Evolutionary conservation across 2,329 filamentous ascomycete genomes (phyloP).

Genomic region (Sporothrix schenckii): DNA sequence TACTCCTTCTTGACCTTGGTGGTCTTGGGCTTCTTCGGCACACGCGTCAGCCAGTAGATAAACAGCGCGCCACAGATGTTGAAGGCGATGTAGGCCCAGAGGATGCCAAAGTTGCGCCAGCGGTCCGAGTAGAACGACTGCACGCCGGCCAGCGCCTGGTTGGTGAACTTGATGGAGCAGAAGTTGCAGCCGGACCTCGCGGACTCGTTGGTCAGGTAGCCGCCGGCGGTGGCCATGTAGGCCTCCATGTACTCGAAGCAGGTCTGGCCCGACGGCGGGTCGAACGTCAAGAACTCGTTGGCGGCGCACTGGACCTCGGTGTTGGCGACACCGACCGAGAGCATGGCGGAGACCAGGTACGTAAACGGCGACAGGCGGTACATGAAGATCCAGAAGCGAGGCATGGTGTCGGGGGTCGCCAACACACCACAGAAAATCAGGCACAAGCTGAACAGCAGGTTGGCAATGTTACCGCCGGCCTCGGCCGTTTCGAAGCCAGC

Average conservation of each 20-base stretch:
- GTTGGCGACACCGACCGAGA: constrained; percentile 70
- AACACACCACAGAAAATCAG: constrained; percentile 66
- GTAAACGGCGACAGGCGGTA: constrained; percentile 82
- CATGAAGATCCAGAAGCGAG: constrained; percentile 80
- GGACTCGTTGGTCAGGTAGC: constrained; percentile 55
- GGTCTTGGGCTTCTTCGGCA: constrained; percentile 37
- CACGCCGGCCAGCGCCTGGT: constrained; percentile 54
- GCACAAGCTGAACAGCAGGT: constrained; percentile 61
- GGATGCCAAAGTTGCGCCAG: constrained; percentile 69
- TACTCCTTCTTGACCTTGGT: constrained; percentile 36
- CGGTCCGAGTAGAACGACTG: constrained; percentile 59
- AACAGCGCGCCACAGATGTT: constrained; percentile 53
- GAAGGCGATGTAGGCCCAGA: constrained; percentile 58
- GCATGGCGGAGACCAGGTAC: constrained; percentile 74
- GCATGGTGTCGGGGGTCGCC: constrained; percentile 59
- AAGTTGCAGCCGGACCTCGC: constrained; percentile 58
- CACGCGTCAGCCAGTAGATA: constrained; percentile 38
- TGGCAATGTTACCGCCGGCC: constrained; percentile 66
- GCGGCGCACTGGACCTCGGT: constrained; percentile 65
- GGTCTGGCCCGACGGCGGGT: constrained; percentile 59
- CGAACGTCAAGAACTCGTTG: constrained; percentile 71
- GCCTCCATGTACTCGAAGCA: constrained; percentile 61
- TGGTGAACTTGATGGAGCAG: constrained; percentile 57
- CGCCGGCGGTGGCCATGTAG: constrained; percentile 56
- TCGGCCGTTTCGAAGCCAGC: constrained; percentile 69